Evolutionary conservation across 1,284 basidiomycete genomes (phyloP), one percentile per base, ranked within the genome.

Genomic region (Singerocomus inundabilis): DNA sequence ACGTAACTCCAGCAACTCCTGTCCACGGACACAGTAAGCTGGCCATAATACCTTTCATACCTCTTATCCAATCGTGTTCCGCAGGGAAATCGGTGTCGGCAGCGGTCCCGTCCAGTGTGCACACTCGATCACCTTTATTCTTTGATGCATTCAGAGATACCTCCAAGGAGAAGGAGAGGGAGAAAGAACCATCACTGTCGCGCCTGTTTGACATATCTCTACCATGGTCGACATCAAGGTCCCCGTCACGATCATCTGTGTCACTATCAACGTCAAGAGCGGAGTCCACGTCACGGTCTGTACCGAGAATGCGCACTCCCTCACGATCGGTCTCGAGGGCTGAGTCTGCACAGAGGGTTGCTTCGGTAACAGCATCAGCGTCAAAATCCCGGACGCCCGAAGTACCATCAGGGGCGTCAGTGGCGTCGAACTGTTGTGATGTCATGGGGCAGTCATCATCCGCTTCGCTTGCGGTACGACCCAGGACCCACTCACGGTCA

Each of bases 121-220:
- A 55, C 7, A 6, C 43, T 5, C 55, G 43, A 3, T 37, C 48
- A 4, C 53, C 63, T n/a, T 53, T 54, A 0, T 31, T 64, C 15
- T 51, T 69, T 5, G 48, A 45, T 18, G 53, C 66, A 5, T 51
- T 60, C 30, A 57, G 12, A 30, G 59, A 52, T n/a, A 41, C 64
- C 15, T 52, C 51, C 44, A 56, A 52, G 35, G 65, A 67, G 2
- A 69, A 54, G 16, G 65, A 64, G 10, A 64, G 52, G 29, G 59
- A 61, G 5, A 62, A 54, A 28, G 62, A 59, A 9, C 28, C 38
- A 5, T 47, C 65, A 6, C 28, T 50, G 6, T 57, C 59, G 6
- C 65, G 63, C 35, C 60, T 55, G 37, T 50, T 68, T 29, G 68
- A 70, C 10, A 52, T 66, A 35, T 47, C 67, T 25, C 52, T 69